Base-by-base conservation (phyloP, 192 early-diverging fungal genomes). In the Linnemannia schmuckeri region DNA sequence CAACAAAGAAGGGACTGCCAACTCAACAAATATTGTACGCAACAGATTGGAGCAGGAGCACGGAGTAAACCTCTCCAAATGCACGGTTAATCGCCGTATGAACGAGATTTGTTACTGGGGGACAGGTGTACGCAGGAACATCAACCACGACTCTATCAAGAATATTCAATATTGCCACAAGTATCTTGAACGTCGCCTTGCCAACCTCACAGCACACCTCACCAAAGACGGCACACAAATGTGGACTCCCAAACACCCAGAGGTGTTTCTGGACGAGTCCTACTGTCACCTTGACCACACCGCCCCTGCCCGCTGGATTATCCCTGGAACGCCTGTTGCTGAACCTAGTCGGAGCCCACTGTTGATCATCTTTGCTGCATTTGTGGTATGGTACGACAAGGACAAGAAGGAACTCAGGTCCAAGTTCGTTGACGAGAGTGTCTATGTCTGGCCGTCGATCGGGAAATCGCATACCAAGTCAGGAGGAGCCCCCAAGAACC, bases 271-370 rank as follows among this genome's bases (percentile, higher is more conserved):
- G 0, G 68, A 82, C 40, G 80, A 76, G 38, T 71, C 74, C 1
- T 82, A 76, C 18, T 82, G 80, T n/a, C 68, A 75, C 17, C 41
- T 76, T 8, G 80, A 82, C 37, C 80, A 82, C 40, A n/a, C 40
- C 17, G 47, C 68, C 35, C 40, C 68, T 42, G 18, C n/a, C 4
- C 44, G 72, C 30, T 81, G 79, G 79, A 63, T 75, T 8, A 12
- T 15, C 22, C n/a, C 37, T 33, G 79, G 79, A 1, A 47, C 15
- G 30, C 47, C 41, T 42, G 69, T 81, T 33, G 7, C 38, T 27
- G 74, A 75, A 27, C 68, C 74, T 7, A 74, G 80, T 33, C 41
- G 37, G 2, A 46, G 75, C 47, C 74, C 74, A 33, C 42, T 82
- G 27, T 40, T 82, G 24, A 68, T 76, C 24, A 82, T 82, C 7